A percentile compares a stretch with the other conserved stretches of the same genome.
phyloP scores from a whole-genome alignment of 129 eudicot species.

The Gnaphalium uliginosum region DNA sequence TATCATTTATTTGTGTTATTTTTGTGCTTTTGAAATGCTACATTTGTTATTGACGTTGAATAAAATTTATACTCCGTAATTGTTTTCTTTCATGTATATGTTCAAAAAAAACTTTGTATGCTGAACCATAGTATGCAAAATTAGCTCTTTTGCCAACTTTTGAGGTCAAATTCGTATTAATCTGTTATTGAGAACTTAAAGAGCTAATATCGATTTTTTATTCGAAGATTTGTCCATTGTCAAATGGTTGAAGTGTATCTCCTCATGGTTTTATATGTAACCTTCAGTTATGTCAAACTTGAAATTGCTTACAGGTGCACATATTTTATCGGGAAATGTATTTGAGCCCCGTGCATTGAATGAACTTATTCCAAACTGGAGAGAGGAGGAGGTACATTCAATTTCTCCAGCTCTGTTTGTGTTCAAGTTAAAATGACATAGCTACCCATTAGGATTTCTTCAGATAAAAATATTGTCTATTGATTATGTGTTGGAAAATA shows the following conservation, averaged over 20 bases:
- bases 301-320: conserved; percentile 61
- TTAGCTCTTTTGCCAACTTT: background rate
- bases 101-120: background rate
- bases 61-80: too few relatives aligned
- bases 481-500: background rate
- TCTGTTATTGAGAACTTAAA: background rate
- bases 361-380: conserved; percentile 93
- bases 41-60: background rate
- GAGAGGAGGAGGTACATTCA: conserved; percentile 60
- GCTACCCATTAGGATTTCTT: background rate
- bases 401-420: background rate
- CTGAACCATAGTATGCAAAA: background rate
- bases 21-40: background rate
- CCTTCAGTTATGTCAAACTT: background rate
- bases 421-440: conserved; percentile 7
- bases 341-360: conserved; percentile 91
- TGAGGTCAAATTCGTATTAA: background rate
- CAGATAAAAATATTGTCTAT: background rate
- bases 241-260: background rate
- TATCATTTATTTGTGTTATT: background rate
- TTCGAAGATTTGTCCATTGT: background rate
- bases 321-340: conserved; percentile 92
- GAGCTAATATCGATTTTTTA: background rate
- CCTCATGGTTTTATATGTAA: background rate
- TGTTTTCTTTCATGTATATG: background rate